Conservation (phyloP, 768 basidiomycete genomes). For the Rhizopogon vulgaris region DNA sequence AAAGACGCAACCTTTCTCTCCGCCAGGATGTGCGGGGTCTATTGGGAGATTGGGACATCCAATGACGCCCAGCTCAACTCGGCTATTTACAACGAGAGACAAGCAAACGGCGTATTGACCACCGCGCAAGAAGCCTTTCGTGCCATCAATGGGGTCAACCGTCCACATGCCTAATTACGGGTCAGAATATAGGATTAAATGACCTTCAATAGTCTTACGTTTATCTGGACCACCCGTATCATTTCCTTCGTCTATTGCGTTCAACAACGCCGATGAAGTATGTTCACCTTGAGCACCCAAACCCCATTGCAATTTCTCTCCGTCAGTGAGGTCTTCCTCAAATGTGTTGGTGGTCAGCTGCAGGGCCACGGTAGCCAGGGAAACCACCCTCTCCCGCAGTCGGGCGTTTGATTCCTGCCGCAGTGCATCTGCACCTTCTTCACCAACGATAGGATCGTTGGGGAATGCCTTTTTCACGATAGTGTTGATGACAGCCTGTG, state of each 20-base stretch:
- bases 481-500: slow-evolving; percentile 85
- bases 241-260: slow-evolving; percentile 83
- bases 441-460: slow-evolving; percentile 83
- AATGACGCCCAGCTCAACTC: slow-evolving; percentile 79
- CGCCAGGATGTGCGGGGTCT: slow-evolving; percentile 44
- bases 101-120: slow-evolving; percentile 93
- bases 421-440: slow-evolving; percentile 86
- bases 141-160: slow-evolving; percentile 88
- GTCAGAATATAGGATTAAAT: neutral
- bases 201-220: slow-evolving; percentile 40
- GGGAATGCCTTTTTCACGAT: slow-evolving; percentile 79
- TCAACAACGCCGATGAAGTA: slow-evolving; percentile 57
- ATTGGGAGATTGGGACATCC: slow-evolving; percentile 90
- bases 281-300: slow-evolving; percentile 55
- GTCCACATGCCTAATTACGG: slow-evolving; percentile 71
- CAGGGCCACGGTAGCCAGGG: slow-evolving; percentile 43
- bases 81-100: slow-evolving; percentile 71
- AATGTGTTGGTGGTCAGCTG: slow-evolving; percentile 55
- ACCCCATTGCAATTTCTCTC: slow-evolving; percentile 65
- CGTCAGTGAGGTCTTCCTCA: slow-evolving; percentile 40
- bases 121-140: slow-evolving; percentile 87
- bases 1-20: slow-evolving; percentile 74
- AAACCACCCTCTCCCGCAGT: slow-evolving; percentile 62
- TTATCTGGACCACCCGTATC: slow-evolving; percentile 66
- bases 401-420: slow-evolving; percentile 37